Evolutionary conservation across 306 rosid species (phyloP), one percentile per base, ranked within the genome.

Genomic region (Herpetospermum pedunculosum): DNA sequence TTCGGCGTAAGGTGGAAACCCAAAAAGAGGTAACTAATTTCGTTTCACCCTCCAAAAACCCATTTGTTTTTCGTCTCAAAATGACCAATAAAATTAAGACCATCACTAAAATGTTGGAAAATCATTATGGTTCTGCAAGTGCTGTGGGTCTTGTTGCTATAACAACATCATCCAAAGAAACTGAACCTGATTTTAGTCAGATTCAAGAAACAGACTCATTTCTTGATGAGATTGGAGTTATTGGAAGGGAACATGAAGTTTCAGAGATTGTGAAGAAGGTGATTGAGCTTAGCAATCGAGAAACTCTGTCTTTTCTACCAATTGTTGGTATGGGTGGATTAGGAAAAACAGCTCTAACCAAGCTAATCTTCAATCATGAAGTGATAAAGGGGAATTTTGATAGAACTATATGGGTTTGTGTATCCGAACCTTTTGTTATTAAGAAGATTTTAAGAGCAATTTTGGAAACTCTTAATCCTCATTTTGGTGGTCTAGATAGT

Each of bases 261-360:
- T 16, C 14, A 1, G 14, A 57, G 28, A 41, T 74, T 0, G 77
- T 74, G 11, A 25, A 40, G 9, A 4, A 1, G 10, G 11, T 13
- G 3, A 4, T 41, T 43, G 44, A 25, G 10, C 4, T 30, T 26
- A 16, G 77, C 60, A 12, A 35, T 35, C 10, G 16, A 7, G 12
- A 35, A 4, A 0, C 6, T 11, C 16, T 71, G 4, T 19, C 77
- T 15, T 69, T 80, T 47, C 0, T 76, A 15, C 52, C 74, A 4
- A 80, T 80, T 1, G 80, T 75, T 69, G 77, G 83, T 12, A 75
- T 71, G 73, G 74, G 76, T 0, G 83, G 83, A 0, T 52, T 80
- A 6, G 83, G 83, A 1, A 76, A 76, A 46, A 76, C 83, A 2
- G 69, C 80, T 18, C 25, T 76, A 26, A 69, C 69, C 1, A 76